phyloP scores from a whole-genome alignment of 2,329 filamentous ascomycete species.

The Penicillium corylophilum region DNA sequence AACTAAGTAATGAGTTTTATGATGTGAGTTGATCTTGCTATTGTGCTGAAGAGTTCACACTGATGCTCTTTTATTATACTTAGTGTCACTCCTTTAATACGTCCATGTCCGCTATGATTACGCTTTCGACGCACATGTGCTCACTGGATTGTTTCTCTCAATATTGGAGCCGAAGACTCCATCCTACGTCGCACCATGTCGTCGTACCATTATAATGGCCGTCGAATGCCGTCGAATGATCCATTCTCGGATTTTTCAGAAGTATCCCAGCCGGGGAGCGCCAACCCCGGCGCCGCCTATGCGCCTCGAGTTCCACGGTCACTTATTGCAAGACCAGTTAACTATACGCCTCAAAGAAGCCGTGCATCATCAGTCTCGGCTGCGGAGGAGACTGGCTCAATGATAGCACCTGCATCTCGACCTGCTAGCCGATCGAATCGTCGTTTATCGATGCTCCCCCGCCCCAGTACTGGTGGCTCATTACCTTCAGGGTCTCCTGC shows the following conservation, averaged over 20 bases:
- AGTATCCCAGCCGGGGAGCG: constrained; percentile 23
- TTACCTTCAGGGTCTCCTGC: constrained; percentile 17
- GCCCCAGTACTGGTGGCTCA: constrained; percentile 25
- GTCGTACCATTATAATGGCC: constrained; percentile 35
- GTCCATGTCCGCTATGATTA: constrained; percentile 32
- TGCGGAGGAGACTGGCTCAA: constrained; percentile 23
- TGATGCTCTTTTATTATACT: neutral
- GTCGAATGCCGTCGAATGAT: constrained; percentile 32
- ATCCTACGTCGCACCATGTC: constrained; percentile 36
- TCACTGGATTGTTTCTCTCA: constrained; percentile 28
- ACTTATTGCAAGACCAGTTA: constrained; percentile 27
- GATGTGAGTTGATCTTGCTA: constrained; percentile 2
- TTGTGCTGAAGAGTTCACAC: neutral
- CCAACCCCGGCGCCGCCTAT: constrained; percentile 18
- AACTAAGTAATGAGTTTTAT: constrained; percentile 12
- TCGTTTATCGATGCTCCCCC: constrained; percentile 30
- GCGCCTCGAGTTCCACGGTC: constrained; percentile 24
- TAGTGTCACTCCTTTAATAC: neutral
- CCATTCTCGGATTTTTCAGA: constrained; percentile 24
- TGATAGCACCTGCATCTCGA: constrained; percentile 21
- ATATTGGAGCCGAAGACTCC: constrained; percentile 27
- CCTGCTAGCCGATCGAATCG: constrained; percentile 24
- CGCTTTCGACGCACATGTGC: constrained; percentile 21
- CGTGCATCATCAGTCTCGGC: constrained; percentile 32
- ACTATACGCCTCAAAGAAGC: constrained; percentile 21